Conservation (phyloP, 2,329 filamentous ascomycete species). For the Verticillium longisporum region DNA sequence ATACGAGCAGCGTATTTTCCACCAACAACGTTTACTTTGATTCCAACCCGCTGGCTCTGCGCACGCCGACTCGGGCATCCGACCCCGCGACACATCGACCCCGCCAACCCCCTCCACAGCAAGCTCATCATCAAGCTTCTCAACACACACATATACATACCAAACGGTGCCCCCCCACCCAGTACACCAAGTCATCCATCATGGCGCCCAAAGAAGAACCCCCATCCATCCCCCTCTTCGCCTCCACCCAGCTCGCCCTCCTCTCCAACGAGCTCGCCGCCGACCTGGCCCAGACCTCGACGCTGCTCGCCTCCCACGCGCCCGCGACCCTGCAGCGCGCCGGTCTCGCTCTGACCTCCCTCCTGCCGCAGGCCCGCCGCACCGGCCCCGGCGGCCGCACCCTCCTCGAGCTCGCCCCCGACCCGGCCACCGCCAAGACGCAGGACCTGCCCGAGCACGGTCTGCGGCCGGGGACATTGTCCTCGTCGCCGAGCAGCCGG, state of each 20-base stretch:
- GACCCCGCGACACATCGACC: background rate
- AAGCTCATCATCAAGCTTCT: background rate
- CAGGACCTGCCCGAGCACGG: slow-evolving; percentile 62
- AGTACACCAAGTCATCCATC: background rate
- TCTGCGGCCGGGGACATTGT: slow-evolving; percentile 72
- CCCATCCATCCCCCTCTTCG: slow-evolving; percentile 63
- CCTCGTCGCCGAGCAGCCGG: slow-evolving; percentile 66
- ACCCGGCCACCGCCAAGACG: slow-evolving; percentile 33
- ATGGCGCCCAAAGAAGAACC: slow-evolving; percentile 28
- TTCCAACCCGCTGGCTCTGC: no score
- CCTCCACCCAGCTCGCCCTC: slow-evolving; percentile 61
- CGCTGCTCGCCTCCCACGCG: slow-evolving; percentile 59
- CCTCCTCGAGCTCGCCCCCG: slow-evolving; percentile 71
- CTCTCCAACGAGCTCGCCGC: slow-evolving; percentile 65
- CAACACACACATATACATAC: background rate
- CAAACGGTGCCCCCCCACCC: background rate
- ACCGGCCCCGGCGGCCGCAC: slow-evolving; percentile 91
- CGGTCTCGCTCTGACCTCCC: slow-evolving; percentile 70
- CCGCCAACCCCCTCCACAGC: background rate
- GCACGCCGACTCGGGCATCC: no score
- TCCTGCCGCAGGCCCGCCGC: slow-evolving; percentile 66
- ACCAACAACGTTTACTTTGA: no score
- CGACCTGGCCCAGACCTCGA: slow-evolving; percentile 64
- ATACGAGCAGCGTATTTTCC: background rate
- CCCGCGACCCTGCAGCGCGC: slow-evolving; percentile 66